Percentiles rank a stretch among this genome's conserved stretches.
Evolutionary conservation across 2,329 filamentous ascomycete species (phyloP).

Genomic region (Sclerotinia nivalis): DNA sequence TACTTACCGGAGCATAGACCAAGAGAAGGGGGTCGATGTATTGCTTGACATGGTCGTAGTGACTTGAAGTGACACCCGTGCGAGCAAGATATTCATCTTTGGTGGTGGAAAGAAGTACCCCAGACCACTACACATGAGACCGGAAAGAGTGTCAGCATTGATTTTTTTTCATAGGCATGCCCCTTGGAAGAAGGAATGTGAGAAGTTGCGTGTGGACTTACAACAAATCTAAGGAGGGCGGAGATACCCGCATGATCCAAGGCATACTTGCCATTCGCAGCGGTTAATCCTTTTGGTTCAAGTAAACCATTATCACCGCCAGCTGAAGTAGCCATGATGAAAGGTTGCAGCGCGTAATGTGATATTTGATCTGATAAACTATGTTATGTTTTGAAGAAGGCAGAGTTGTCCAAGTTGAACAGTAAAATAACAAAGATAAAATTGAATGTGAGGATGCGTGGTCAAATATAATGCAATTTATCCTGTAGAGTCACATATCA

Average conservation of each 20-base stretch:
- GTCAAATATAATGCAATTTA: neutral
- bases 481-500: neutral
- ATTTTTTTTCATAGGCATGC: neutral
- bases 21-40: neutral
- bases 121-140: neutral
- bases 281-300: neutral
- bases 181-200: neutral
- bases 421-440: neutral
- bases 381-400: neutral
- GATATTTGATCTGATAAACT: neutral
- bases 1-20: neutral
- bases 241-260: neutral
- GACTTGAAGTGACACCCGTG: neutral
- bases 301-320: neutral
- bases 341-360: neutral
- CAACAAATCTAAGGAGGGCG: neutral
- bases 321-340: neutral
- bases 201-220: neutral
- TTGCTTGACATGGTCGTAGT: neutral
- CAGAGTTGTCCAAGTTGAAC: neutral
- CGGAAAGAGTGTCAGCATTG: neutral
- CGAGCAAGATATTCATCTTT: constrained; percentile 1
- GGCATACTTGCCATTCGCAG: neutral
- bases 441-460: neutral
- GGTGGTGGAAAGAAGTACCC: neutral